Conservation (phyloP, 768 basidiomycete genomes). For the Leucocoprinus sp. region DNA sequence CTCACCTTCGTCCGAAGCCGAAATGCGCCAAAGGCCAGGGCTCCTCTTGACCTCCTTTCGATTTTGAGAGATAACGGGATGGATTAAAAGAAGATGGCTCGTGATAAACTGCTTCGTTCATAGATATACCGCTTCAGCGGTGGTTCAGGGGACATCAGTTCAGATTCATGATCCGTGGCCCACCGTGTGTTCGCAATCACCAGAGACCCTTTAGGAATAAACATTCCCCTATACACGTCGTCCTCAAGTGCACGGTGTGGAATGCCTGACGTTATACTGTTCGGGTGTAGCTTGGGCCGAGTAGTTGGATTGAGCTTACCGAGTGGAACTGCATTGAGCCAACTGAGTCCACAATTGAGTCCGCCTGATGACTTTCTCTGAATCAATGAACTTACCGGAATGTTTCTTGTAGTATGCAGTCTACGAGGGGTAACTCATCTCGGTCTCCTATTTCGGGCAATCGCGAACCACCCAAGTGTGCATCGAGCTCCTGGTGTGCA, state of each 20-base stretch:
- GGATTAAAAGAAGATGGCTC: conserved; percentile 44
- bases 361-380: conserved; percentile 42
- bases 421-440: conserved; percentile 44
- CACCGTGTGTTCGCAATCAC: conserved; percentile 59
- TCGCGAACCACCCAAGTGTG: conserved; percentile 42
- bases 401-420: conserved; percentile 49
- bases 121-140: conserved; percentile 33
- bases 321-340: conserved; percentile 1
- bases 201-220: conserved; percentile 55
- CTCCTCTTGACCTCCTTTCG: conserved; percentile 3
- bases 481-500: conserved; percentile 66
- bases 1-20: conserved; percentile 4
- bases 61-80: conserved; percentile 34
- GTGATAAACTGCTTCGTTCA: conserved; percentile 40
- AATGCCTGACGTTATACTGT: conserved; percentile 32
- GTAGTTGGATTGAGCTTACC: background rate
- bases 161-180: background rate
- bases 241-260: conserved; percentile 60
- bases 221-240: conserved; percentile 49
- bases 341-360: background rate
- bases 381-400: conserved; percentile 45
- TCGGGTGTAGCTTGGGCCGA: background rate
- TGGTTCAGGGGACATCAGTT: background rate
- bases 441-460: conserved; percentile 56
- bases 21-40: background rate